Conservation (phyloP, 345 rosid species). For the Citrus glauca region DNA sequence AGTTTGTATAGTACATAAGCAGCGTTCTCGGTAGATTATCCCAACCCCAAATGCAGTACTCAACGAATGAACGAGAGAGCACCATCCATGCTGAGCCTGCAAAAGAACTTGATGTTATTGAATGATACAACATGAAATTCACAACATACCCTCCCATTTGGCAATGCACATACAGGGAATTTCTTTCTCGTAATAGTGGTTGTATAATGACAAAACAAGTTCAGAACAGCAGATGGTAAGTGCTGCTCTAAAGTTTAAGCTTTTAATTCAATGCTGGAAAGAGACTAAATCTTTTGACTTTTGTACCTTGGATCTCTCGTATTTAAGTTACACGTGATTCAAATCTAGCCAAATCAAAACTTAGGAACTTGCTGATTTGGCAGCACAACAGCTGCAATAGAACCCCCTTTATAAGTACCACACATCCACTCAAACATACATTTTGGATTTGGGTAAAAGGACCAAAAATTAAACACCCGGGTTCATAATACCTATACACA, state of each 20-base stretch:
- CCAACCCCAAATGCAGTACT: constrained; percentile 98
- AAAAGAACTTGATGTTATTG: neutral
- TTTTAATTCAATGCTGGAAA: neutral
- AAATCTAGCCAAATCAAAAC: neutral
- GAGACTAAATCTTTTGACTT: neutral
- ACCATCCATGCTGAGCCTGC: constrained; percentile 99
- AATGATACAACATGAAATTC: neutral
- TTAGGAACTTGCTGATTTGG: neutral
- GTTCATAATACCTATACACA: neutral
- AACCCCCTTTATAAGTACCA: neutral
- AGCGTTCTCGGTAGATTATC: constrained; percentile 92
- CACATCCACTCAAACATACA: neutral
- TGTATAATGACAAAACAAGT: neutral
- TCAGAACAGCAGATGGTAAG: neutral
- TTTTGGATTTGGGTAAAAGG: neutral
- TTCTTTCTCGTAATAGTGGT: neutral
- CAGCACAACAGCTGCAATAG: neutral
- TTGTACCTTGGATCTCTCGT: neutral
- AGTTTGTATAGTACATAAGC: constrained; percentile 92
- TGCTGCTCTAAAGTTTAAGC: neutral
- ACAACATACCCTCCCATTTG: neutral
- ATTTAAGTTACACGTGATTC: neutral
- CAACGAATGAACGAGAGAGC: constrained; percentile 78
- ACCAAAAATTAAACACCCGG: neutral
- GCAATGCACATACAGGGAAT: neutral